Percentiles rank a stretch among this genome's conserved stretches.
Evolutionary conservation across 352 stramenopile genomes (phyloP).

Genomic region (Aphanomyces euteiches): DNA sequence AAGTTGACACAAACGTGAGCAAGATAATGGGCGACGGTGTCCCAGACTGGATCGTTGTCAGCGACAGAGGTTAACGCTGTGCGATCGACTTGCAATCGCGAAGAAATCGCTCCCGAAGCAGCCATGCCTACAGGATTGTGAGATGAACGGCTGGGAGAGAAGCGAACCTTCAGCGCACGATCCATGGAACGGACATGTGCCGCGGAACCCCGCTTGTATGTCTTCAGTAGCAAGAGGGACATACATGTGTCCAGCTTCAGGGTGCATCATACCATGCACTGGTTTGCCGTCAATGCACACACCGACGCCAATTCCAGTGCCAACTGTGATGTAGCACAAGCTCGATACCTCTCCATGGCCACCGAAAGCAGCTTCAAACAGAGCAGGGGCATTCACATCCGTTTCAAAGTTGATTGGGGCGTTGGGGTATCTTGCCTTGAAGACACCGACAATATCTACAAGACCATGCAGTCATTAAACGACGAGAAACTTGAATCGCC

Average conservation of each 20-base stretch:
- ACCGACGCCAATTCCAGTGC: constrained; percentile 94
- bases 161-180: constrained; percentile 81
- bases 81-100: constrained; percentile 73
- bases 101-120: constrained; percentile 84
- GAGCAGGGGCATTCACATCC: constrained; percentile 95
- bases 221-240: constrained; percentile 69
- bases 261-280: constrained; percentile 95
- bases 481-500: constrained; percentile 26
- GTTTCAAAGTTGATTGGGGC: constrained; percentile 92
- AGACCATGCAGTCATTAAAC: background rate
- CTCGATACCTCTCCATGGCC: constrained; percentile 71
- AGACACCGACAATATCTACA: constrained; percentile 56
- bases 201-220: constrained; percentile 71
- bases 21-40: constrained; percentile 93
- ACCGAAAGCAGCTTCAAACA: constrained; percentile 90
- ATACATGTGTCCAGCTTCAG: constrained; percentile 85
- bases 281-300: constrained; percentile 87
- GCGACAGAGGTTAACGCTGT: constrained; percentile 63
- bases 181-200: constrained; percentile 87
- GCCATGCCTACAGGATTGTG: constrained; percentile 56
- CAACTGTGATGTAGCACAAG: constrained; percentile 94
- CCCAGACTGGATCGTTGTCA: constrained; percentile 90
- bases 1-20: constrained; percentile 93
- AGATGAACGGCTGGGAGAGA: background rate
- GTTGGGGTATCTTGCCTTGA: constrained; percentile 67